These are phyloP conservation scores for Clavariopsis aquatica DNA, from an alignment of 495 filamentous ascomycete species.

Conservation along the genomic window DNA sequence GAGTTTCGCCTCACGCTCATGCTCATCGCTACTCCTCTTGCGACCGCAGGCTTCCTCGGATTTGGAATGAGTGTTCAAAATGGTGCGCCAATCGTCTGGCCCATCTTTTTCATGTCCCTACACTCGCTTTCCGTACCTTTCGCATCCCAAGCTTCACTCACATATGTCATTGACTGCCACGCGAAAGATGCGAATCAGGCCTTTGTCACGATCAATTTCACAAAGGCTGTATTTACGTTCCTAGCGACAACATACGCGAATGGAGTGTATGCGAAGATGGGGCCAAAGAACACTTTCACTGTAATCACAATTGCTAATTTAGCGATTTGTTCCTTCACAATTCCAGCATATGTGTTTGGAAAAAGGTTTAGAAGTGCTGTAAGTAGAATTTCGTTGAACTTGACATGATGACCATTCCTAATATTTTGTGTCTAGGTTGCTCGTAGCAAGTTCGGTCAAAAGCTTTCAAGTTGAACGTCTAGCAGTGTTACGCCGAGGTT, in stretches of 20 bases:
- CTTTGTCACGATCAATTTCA: slow-evolving; percentile 90
- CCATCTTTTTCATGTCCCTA: slow-evolving; percentile 87
- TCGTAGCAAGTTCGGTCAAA: slow-evolving; percentile 21
- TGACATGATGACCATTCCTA: not conserved
- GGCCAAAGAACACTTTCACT: slow-evolving; percentile 38
- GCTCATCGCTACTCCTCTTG: slow-evolving; percentile 76
- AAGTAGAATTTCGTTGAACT: slow-evolving; percentile 8
- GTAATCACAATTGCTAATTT: slow-evolving; percentile 42
- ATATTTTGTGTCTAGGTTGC: slow-evolving; percentile 14
- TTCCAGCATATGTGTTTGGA: slow-evolving; percentile 45
- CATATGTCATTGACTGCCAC: slow-evolving; percentile 92
- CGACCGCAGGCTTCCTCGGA: slow-evolving; percentile 85
- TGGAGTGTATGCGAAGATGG: slow-evolving; percentile 36
- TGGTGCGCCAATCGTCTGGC: slow-evolving; percentile 82
- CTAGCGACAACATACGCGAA: slow-evolving; percentile 42
- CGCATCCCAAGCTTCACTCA: slow-evolving; percentile 91
- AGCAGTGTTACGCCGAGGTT: no score
- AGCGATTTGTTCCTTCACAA: slow-evolving; percentile 41
- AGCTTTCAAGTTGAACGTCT: slow-evolving; percentile 10
- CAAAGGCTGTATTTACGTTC: slow-evolving; percentile 66
- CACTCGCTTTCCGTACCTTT: slow-evolving; percentile 91
- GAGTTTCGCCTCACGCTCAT: slow-evolving; percentile 89
- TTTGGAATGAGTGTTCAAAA: slow-evolving; percentile 86
- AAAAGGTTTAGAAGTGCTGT: slow-evolving; percentile 43
- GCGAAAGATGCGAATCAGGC: slow-evolving; percentile 93